These are phyloP conservation scores for Dactylonectria macrodidyma DNA, from an alignment of 2,329 filamentous ascomycete species.

Conservation along the genomic window DNA sequence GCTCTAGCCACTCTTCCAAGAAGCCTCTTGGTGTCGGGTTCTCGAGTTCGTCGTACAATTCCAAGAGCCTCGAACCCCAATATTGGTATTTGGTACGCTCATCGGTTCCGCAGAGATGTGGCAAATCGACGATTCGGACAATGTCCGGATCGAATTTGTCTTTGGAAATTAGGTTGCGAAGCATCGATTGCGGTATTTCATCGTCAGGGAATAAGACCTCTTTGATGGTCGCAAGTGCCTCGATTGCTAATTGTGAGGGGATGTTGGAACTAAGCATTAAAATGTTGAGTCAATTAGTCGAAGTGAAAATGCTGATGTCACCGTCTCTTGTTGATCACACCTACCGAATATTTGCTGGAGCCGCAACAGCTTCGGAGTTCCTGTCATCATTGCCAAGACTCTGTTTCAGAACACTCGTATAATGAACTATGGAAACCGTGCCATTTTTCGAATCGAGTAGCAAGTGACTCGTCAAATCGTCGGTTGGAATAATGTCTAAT, in stretches of 20 bases:
- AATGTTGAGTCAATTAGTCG: not conserved
- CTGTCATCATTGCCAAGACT: slow-evolving; percentile 3
- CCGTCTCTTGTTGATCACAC: not conserved
- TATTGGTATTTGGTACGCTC: not conserved
- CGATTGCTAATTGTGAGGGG: slow-evolving; percentile 11
- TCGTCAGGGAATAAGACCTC: slow-evolving; percentile 15
- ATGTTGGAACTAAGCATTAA: not conserved
- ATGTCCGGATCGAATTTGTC: slow-evolving; percentile 15
- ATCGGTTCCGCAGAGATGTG: not conserved
- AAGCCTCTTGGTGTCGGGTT: slow-evolving; percentile 35
- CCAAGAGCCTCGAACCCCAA: slow-evolving; percentile 21
- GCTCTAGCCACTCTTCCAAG: slow-evolving; percentile 34
- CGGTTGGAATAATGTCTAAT: slow-evolving; percentile 24
- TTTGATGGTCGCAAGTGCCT: slow-evolving; percentile 9
- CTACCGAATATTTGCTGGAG: not conserved
- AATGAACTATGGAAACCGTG: slow-evolving; percentile 25
- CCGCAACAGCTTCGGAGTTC: not conserved
- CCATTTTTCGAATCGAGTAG: slow-evolving; percentile 15
- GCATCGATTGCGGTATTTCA: slow-evolving; percentile 4
- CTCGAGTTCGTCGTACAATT: slow-evolving; percentile 38
- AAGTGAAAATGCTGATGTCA: too few species aligned
- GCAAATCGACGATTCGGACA: not conserved
- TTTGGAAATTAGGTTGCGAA: slow-evolving; percentile 9
- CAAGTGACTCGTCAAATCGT: slow-evolving; percentile 27
- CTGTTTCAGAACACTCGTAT: slow-evolving; percentile 28